A percentile compares a stretch with the other conserved stretches of the same genome.
Evolutionary conservation across 495 filamentous ascomycete genomes (phyloP).

Genomic region (Podospora didyma): DNA sequence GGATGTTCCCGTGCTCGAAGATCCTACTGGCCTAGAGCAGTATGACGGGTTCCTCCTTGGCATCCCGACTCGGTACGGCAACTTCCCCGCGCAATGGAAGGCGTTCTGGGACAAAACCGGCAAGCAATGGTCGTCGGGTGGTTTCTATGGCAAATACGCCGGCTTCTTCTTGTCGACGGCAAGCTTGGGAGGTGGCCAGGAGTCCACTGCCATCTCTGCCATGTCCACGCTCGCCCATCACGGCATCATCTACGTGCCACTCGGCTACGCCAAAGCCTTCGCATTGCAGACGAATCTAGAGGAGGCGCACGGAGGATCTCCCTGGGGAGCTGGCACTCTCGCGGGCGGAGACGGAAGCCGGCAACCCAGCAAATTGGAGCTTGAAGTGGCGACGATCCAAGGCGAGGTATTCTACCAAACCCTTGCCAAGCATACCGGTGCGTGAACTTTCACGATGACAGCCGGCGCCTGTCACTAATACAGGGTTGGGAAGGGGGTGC

Average conservation of each 20-base stretch:
- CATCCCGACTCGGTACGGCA: constrained; percentile 97
- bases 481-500: constrained; percentile 9
- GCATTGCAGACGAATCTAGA: constrained; percentile 58
- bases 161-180: constrained; percentile 88
- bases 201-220: constrained; percentile 75
- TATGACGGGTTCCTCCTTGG: constrained; percentile 94
- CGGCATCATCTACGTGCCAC: constrained; percentile 90
- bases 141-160: constrained; percentile 85
- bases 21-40: constrained; percentile 61
- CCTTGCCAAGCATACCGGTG: constrained; percentile 67
- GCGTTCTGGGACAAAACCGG: constrained; percentile 82
- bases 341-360: constrained; percentile 76
- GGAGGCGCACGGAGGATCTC: constrained; percentile 78
- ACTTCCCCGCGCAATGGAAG: constrained; percentile 98
- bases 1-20: constrained; percentile 58
- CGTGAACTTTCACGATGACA: constrained; percentile 76
- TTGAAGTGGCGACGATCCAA: constrained; percentile 73
- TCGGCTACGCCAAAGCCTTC: constrained; percentile 87
- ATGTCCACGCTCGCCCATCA: constrained; percentile 91
- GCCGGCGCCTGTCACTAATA: constrained; percentile 22
- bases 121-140: constrained; percentile 65
- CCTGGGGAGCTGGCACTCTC: constrained; percentile 96
- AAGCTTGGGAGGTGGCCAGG: constrained; percentile 84
- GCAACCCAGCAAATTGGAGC: constrained; percentile 68
- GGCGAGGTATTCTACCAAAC: constrained; percentile 82